Percentiles rank a stretch among this genome's conserved stretches.
phyloP scores from a whole-genome alignment of 495 filamentous ascomycete species.

The Lophiostoma macrostomum region DNA sequence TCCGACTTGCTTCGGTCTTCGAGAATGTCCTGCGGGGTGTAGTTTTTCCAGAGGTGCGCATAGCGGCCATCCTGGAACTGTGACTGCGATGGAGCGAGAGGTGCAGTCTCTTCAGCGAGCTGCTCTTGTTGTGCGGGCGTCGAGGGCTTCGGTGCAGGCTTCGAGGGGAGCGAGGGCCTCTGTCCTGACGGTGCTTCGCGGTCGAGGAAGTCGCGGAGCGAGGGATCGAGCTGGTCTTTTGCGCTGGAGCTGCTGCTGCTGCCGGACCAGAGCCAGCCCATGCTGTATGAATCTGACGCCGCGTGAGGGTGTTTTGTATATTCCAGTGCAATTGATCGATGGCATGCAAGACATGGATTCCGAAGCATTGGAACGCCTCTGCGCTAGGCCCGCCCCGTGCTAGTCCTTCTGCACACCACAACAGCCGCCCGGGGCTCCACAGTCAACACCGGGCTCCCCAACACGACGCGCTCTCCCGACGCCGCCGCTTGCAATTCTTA shows the following conservation, averaged over 20 bases:
- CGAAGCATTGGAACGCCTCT: no score
- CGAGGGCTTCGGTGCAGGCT: conserved; percentile 5
- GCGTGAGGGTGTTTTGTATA: background rate
- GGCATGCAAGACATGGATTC: background rate
- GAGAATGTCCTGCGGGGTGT: conserved; percentile 63
- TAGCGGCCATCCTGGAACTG: conserved; percentile 81
- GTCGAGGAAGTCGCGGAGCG: conserved; percentile 26
- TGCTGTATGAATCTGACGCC: conserved; percentile 1
- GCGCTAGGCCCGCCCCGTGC: no score
- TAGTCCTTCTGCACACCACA: no score
- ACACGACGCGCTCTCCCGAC: background rate
- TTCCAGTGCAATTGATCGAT: background rate
- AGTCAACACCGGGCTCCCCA: background rate
- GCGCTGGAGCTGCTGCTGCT: conserved; percentile 3
- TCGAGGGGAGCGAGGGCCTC: conserved; percentile 13
- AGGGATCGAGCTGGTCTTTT: conserved; percentile 26
- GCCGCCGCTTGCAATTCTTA: no score
- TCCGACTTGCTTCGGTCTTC: conserved; percentile 64
- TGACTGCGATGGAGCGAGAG: conserved; percentile 49
- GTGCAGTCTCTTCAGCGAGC: background rate
- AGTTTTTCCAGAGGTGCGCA: conserved; percentile 88
- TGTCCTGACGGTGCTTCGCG: conserved; percentile 16
- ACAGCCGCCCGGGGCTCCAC: background rate
- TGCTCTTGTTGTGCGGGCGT: background rate
- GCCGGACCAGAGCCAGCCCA: conserved; percentile 30